phyloP scores from a whole-genome alignment of 169 alveolate genomes.

The Cryptosporidium sp. region DNA sequence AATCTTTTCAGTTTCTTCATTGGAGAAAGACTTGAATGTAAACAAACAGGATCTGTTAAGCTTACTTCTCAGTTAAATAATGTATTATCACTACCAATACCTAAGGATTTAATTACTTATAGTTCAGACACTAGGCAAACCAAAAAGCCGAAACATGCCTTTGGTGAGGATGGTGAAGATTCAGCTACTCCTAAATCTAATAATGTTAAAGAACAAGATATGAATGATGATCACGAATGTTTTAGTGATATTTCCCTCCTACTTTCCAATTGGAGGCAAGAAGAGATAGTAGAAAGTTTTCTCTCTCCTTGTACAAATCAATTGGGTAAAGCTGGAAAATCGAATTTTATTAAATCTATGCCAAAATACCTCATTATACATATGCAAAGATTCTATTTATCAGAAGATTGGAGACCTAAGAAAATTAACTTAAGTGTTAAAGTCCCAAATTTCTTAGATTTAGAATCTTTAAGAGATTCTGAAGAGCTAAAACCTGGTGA shows the following conservation, averaged over 20 bases:
- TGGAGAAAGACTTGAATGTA: constrained; percentile 61
- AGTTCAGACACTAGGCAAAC: constrained; percentile 1
- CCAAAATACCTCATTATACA: constrained; percentile 80
- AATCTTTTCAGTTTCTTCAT: constrained; percentile 11
- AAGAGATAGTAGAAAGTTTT: constrained; percentile 43
- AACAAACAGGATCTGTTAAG: constrained; percentile 25
- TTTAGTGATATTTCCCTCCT: constrained; percentile 2
- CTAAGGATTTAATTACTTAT: neutral
- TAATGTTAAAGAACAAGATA: neutral
- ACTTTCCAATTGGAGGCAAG: constrained; percentile 25
- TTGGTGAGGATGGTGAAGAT: neutral
- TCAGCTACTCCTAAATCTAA: neutral
- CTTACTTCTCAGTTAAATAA: neutral
- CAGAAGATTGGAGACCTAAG: constrained; percentile 80
- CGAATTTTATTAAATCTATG: constrained; percentile 33
- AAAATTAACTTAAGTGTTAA: constrained; percentile 79
- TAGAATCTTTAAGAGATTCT: constrained; percentile 77
- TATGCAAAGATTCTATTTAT: constrained; percentile 79
- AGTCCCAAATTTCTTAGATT: constrained; percentile 80
- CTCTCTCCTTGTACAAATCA: constrained; percentile 30
- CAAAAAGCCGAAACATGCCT: constrained; percentile 41
- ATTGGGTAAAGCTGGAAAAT: constrained; percentile 36
- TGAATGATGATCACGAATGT: neutral
- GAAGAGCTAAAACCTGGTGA: constrained; percentile 78
- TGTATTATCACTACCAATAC: constrained; percentile 50